Evolutionary conservation across 2,329 filamentous ascomycete species (phyloP).

Genomic region (Colletotrichum sp.): DNA sequence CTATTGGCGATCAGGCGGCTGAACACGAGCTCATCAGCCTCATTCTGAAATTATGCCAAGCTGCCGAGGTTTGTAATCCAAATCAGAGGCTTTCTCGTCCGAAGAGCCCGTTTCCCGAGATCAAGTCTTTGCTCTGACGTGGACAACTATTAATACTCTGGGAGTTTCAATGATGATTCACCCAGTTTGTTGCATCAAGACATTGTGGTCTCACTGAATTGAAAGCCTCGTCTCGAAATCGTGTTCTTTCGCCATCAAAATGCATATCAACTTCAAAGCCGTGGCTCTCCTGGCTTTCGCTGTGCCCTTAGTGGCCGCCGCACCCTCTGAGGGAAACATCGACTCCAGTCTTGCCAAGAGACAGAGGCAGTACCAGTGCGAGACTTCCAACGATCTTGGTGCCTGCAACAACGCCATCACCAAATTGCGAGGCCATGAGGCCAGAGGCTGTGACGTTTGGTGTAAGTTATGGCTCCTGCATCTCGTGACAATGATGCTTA

Average conservation of each 20-base stretch:
- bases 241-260: neutral
- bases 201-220: neutral
- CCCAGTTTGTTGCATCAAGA: rapidly evolving
- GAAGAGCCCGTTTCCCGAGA: neutral
- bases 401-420: neutral
- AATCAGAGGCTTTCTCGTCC: neutral
- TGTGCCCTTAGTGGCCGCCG: neutral
- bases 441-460: neutral
- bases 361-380: neutral
- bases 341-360: neutral
- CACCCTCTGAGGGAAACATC: neutral
- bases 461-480: neutral
- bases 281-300: neutral
- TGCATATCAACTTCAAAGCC: neutral
- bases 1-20: neutral
- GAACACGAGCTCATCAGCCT: neutral
- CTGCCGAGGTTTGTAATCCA: neutral
- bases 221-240: rapidly evolving
- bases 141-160: neutral
- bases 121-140: rapidly evolving
- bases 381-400: neutral
- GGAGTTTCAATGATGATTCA: rapidly evolving
- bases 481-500: no score
- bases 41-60: neutral
- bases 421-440: neutral